These are phyloP conservation scores for Pseudogymnoascus verrucosus DNA, from an alignment of 2,329 filamentous ascomycete genomes.

Conservation along the genomic window DNA sequence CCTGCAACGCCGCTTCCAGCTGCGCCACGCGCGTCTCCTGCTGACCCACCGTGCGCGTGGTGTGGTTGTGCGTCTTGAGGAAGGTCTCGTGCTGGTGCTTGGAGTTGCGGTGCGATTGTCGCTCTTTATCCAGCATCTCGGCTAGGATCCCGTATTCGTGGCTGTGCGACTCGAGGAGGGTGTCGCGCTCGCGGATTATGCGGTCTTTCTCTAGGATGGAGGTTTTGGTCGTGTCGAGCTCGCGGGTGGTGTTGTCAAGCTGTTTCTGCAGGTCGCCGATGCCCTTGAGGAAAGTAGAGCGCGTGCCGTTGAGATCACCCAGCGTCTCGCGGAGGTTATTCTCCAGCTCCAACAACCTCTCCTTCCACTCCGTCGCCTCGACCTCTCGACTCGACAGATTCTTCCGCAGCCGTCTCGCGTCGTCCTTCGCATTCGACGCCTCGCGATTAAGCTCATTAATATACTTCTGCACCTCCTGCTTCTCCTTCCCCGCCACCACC, in stretches of 20 bases:
- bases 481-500: slow-evolving; percentile 77
- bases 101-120: slow-evolving; percentile 74
- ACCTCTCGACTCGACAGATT: slow-evolving; percentile 75
- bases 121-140: slow-evolving; percentile 87
- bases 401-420: slow-evolving; percentile 73
- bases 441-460: slow-evolving; percentile 90
- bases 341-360: slow-evolving; percentile 82
- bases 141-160: slow-evolving; percentile 78
- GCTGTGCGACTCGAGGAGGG: slow-evolving; percentile 77
- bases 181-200: slow-evolving; percentile 81
- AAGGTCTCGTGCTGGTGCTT: slow-evolving; percentile 82
- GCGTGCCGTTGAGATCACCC: slow-evolving; percentile 78
- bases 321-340: slow-evolving; percentile 79
- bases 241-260: slow-evolving; percentile 72
- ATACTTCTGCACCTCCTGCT: slow-evolving; percentile 89
- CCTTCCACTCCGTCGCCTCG: slow-evolving; percentile 85
- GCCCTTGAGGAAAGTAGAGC: slow-evolving; percentile 75
- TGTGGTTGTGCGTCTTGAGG: slow-evolving; percentile 79
- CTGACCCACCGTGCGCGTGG: slow-evolving; percentile 75
- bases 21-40: slow-evolving; percentile 80
- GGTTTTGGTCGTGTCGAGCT: slow-evolving; percentile 70
- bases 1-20: slow-evolving; percentile 68
- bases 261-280: slow-evolving; percentile 84
- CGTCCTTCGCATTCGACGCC: slow-evolving; percentile 73
- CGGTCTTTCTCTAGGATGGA: slow-evolving; percentile 84